phyloP scores from a whole-genome alignment of 2,329 filamentous ascomycete genomes.

The Claviceps purpurea region DNA sequence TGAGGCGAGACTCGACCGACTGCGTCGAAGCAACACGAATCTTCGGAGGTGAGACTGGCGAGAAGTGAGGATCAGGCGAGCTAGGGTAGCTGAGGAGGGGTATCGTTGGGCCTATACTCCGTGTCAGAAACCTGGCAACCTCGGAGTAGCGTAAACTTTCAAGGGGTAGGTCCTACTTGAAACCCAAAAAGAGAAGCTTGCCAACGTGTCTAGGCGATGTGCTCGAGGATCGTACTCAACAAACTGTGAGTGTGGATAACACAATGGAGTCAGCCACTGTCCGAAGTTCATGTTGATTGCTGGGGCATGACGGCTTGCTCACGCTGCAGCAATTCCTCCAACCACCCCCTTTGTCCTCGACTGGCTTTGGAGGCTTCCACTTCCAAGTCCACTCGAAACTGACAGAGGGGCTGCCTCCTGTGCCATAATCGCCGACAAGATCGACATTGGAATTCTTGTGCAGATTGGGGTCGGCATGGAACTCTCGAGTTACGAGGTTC shows the following conservation, averaged over 20 bases:
- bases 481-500: slow-evolving; percentile 86
- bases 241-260: slow-evolving; percentile 43
- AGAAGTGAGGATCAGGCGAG: slow-evolving; percentile 59
- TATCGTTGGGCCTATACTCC: slow-evolving; percentile 25
- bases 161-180: slow-evolving; percentile 45
- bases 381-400: slow-evolving; percentile 95
- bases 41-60: slow-evolving; percentile 59
- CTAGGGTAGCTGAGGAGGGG: slow-evolving; percentile 41
- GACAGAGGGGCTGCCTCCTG: slow-evolving; percentile 68
- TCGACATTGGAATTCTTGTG: slow-evolving; percentile 96
- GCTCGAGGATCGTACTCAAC: slow-evolving; percentile 93
- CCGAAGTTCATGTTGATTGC: background rate
- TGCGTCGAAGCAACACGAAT: slow-evolving; percentile 76
- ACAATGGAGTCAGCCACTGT: background rate
- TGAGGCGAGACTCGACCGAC: slow-evolving; percentile 72
- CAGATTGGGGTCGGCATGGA: slow-evolving; percentile 91
- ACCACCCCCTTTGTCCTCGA: slow-evolving; percentile 74
- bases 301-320: slow-evolving; percentile 9
- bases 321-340: slow-evolving; percentile 95
- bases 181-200: slow-evolving; percentile 92
- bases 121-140: background rate
- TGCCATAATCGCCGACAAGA: slow-evolving; percentile 82
- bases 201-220: slow-evolving; percentile 76
- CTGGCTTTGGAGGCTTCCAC: slow-evolving; percentile 77
- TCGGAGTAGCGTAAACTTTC: background rate